Percentiles rank a stretch among this genome's conserved stretches.
phyloP scores from a whole-genome alignment of 768 basidiomycete genomes.

The Termitomyces bulborhizus region DNA sequence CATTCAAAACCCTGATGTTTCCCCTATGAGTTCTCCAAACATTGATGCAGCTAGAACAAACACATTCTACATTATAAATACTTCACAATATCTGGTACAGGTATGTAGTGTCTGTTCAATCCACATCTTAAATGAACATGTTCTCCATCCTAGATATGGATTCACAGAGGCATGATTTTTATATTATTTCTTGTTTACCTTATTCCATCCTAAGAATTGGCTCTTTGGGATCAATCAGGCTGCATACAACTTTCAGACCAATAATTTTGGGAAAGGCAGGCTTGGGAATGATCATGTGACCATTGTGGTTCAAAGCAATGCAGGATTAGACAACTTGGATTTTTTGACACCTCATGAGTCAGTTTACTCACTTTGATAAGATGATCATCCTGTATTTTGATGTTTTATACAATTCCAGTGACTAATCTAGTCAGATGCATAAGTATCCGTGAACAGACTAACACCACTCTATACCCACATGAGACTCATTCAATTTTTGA shows the following conservation, averaged over 20 bases:
- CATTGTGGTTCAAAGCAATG: slow-evolving; percentile 44
- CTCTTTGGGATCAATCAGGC: slow-evolving; percentile 1
- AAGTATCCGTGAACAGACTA: not conserved
- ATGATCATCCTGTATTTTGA: not conserved
- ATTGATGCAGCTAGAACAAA: slow-evolving; percentile 48
- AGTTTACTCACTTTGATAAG: slow-evolving; percentile 4
- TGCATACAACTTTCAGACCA: slow-evolving; percentile 41
- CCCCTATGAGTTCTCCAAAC: slow-evolving; percentile 30
- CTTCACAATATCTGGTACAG: slow-evolving; percentile 43
- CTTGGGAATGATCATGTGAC: slow-evolving; percentile 42
- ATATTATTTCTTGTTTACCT: not conserved
- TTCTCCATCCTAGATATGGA: slow-evolving; percentile 26
- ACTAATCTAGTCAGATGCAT: slow-evolving; percentile 36
- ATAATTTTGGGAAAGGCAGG: slow-evolving; percentile 51
- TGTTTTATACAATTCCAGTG: slow-evolving; percentile 11
- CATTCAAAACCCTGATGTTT: slow-evolving; percentile 20
- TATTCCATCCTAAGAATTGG: not conserved
- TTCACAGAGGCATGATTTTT: slow-evolving; percentile 39
- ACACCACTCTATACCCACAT: not conserved
- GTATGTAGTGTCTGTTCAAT: slow-evolving; percentile 15
- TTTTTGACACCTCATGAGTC: slow-evolving; percentile 39
- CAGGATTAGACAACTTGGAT: slow-evolving; percentile 36
- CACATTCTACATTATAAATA: slow-evolving; percentile 57
- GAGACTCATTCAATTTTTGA: not conserved
- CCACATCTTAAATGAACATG: no score